A percentile compares a stretch with the other conserved stretches of the same genome.
These are phyloP conservation scores for Zostera marina DNA, from an alignment of 116 monocot genomes.

Conservation along the genomic window DNA sequence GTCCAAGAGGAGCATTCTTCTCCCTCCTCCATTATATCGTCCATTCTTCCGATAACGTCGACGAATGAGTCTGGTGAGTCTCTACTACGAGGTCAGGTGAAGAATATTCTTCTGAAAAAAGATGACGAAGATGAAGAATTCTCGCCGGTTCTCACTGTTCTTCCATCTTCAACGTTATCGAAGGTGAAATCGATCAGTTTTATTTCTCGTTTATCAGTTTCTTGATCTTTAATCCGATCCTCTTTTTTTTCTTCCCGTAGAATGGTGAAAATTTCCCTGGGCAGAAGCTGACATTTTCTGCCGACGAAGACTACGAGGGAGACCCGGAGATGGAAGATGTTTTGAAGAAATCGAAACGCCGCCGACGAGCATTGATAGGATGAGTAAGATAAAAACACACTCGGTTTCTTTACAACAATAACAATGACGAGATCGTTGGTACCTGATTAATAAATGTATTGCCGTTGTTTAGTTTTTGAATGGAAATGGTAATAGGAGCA, in stretches of 20 bases:
- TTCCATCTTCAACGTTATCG: neutral
- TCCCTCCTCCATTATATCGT: neutral
- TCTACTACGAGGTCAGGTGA: slow-evolving; percentile 68
- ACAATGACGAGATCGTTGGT: slow-evolving; percentile 21
- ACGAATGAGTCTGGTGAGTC: slow-evolving; percentile 82
- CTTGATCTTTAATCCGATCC: too few relatives aligned
- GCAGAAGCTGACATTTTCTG: neutral
- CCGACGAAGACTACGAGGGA: slow-evolving; percentile 7
- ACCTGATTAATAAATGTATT: neutral
- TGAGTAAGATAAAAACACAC: slow-evolving; percentile 22
- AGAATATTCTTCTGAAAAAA: slow-evolving; percentile 53
- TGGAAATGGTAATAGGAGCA: too few relatives aligned
- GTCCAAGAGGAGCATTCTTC: slow-evolving; percentile 9
- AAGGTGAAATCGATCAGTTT: neutral
- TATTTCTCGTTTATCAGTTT: too few relatives aligned
- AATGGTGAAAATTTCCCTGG: neutral
- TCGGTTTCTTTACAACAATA: slow-evolving; percentile 46
- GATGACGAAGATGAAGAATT: slow-evolving; percentile 28
- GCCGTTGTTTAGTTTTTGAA: neutral
- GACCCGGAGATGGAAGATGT: slow-evolving; percentile 10
- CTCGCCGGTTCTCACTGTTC: neutral
- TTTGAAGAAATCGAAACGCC: neutral
- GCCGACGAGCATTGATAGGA: too few relatives aligned
- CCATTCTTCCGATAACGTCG: slow-evolving; percentile 12
- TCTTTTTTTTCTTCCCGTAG: neutral